Conservation (phyloP, 768 basidiomycete species). For the Brasilioporus rufonigricans region DNA sequence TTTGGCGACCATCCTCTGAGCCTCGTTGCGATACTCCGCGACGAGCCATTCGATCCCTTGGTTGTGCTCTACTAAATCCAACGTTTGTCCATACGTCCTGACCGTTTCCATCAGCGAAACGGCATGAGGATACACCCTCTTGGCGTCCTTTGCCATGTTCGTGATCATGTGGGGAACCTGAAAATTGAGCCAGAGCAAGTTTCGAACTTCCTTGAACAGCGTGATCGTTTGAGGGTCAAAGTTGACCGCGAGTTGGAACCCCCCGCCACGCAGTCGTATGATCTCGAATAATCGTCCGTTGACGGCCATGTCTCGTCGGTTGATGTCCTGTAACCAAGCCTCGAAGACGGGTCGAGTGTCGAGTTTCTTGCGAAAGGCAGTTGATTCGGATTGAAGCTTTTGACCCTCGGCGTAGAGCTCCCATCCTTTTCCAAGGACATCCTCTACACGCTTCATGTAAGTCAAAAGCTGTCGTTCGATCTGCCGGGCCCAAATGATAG, state of each 20-base stretch:
- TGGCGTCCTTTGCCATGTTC: conserved; percentile 98
- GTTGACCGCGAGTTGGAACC: conserved; percentile 88
- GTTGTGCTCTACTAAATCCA: conserved; percentile 87
- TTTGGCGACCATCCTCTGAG: conserved; percentile 88
- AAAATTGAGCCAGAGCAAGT: conserved; percentile 93
- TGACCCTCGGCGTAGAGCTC: conserved; percentile 99
- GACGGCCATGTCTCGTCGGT: conserved; percentile 87
- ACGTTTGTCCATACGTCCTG: conserved; percentile 93
- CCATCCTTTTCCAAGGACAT: conserved; percentile 98
- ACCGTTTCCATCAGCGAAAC: conserved; percentile 99
- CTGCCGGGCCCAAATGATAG: conserved; percentile 99
- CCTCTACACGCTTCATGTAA: conserved; percentile 99
- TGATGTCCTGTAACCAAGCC: conserved; percentile 96
- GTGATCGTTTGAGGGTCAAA: conserved; percentile 99
- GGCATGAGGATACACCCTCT: conserved; percentile 96
- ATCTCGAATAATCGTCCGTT: conserved; percentile 93
- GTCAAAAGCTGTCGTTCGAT: conserved; percentile 94
- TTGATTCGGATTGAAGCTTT: conserved; percentile 88
- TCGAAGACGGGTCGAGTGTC: conserved; percentile 94
- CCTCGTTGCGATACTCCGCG: conserved; percentile 90
- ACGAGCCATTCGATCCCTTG: conserved; percentile 92
- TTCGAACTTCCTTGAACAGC: conserved; percentile 97
- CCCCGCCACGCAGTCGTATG: conserved; percentile 67
- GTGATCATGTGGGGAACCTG: conserved; percentile 92
- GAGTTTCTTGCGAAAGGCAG: conserved; percentile 92